Base-by-base conservation (phyloP, 805 yeast species). In the Scheffersomyces lignosus region DNA sequence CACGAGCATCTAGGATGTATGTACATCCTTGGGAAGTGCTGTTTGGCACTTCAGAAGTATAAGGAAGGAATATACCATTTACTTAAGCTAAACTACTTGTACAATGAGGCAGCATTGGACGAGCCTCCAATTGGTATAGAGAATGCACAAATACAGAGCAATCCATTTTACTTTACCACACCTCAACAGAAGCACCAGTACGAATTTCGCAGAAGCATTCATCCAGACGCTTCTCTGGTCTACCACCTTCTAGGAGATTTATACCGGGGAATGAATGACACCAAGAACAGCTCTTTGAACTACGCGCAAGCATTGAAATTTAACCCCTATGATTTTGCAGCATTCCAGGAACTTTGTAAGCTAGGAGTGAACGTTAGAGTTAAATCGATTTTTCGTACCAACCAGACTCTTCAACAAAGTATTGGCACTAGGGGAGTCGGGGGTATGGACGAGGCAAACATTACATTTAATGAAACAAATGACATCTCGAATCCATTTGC, bases 291-390 rank as follows among this genome's bases (percentile, higher is more conserved):
- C 38, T 73, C 84, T 0, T 62, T 82, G 32, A 76, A 79, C 50
- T 86, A 82, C 55, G 73, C 87, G 0, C 78, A 75, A 45, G 87
- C 91, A 1, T 69, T 88, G 38, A 78, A 79, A 41, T 62, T 72
- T 44, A 86, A 93, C 54, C 96, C 95, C 13, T 87, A 71, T 53
- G 72, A 88, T 27, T 88, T 93, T 77, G 96, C 88, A 54, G 88
- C 96, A 0, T 81, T 87, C 45, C 87, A 82, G 46, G 81, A 82
- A 29, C 64, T 93, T 32, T 80, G 88, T 49, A 70, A 72, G 32
- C 64, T 83, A 62, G 93, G 95, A 9, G 87, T 83, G 14, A 76
- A 76, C 40, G 72, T 88, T 14, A 77, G 80, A 40, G 78, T 82
- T 4, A 75, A 75, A 44, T 58, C 80, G 0, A 66, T 81, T 18